Evolutionary conservation across 1,284 basidiomycete species (phyloP), one percentile per base, ranked within the genome.

Genomic region (Heterobasidion parviporum): DNA sequence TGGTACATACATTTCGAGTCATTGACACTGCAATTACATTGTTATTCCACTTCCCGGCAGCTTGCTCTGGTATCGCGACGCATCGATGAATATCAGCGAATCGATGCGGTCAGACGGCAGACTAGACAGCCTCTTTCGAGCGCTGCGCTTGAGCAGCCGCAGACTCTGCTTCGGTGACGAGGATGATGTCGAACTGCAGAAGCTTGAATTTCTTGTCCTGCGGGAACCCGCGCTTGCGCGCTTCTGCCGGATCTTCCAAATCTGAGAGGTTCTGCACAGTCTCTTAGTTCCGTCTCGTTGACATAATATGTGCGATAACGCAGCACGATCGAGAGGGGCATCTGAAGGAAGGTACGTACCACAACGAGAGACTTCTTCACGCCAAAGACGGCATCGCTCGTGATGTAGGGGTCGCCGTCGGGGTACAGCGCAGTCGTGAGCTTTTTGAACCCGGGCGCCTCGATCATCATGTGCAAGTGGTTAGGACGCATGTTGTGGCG

Each of bases 401-500:
- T 68, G 15, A 91, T 61, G 62, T 79, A 92, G 3, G 73, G 67
- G 62, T 92, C 88, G 15, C 82, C 85, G 56, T 84, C 79, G 18
- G 87, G 82, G 68, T 90, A 94, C 10, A 92, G 66, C 1, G 89
- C 82, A 0, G 92, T 93, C 18, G 78, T 73, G 45, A 94, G 79
- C 56, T 80, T 83, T 65, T 83, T 84, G 67, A 77, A 92, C 26
- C 89, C 90, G 7, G 80, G 75, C 1, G 79, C 85, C 56, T 83
- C 72, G 59, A 92, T 74, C 74, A 83, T 78, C 60, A 92, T 71
- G 67, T 94, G 92, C 58, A 94, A 65, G 67, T 94, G 92, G 51
- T 81, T 85, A 14, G 91, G 91, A 20, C 92, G 79, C 74, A 84
- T 82, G 61, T 85, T 83, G 65, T 94, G 92, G 56, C 92, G 77